phyloP scores from a whole-genome alignment of 768 basidiomycete genomes.

The Chiua virens region DNA sequence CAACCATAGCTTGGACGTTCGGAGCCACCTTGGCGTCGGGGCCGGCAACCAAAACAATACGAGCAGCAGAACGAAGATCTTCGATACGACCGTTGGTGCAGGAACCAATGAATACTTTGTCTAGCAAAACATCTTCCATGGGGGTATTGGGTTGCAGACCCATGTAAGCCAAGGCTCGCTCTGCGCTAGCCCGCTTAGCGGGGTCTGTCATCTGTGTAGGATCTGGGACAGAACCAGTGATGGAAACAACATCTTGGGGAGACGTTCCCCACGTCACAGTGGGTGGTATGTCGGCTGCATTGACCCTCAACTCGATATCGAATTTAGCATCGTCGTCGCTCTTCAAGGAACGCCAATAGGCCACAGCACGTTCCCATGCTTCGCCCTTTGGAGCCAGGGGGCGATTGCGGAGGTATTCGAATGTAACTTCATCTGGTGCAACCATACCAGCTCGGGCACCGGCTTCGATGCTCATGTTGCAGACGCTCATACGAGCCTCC shows the following conservation, averaged over 20 bases:
- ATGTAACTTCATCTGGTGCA: conserved; percentile 86
- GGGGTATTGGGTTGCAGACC: conserved; percentile 74
- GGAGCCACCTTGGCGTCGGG: conserved; percentile 71
- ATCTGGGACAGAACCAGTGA: conserved; percentile 79
- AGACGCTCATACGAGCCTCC: conserved; percentile 89
- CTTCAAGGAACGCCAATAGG: conserved; percentile 82
- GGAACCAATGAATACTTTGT: conserved; percentile 93
- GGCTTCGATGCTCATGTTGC: conserved; percentile 96
- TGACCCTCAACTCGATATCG: conserved; percentile 77
- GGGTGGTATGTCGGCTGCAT: conserved; percentile 83
- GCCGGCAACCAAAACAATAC: conserved; percentile 72
- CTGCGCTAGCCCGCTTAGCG: conserved; percentile 64
- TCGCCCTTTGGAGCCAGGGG: conserved; percentile 83
- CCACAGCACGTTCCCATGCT: conserved; percentile 80
- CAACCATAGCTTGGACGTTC: conserved; percentile 83
- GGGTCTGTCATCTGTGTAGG: conserved; percentile 65
- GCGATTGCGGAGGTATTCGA: conserved; percentile 77
- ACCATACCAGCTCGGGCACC: conserved; percentile 94
- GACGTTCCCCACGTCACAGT: conserved; percentile 94
- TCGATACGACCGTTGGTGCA: conserved; percentile 95
- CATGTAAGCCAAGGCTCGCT: conserved; percentile 84
- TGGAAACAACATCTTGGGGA: conserved; percentile 84
- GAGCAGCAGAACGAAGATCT: conserved; percentile 85
- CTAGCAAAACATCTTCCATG: conserved; percentile 77
- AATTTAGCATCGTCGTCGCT: conserved; percentile 83